Evolutionary conservation across 2,329 filamentous ascomycete genomes (phyloP).

Genomic region (Elsinoe necatrix): DNA sequence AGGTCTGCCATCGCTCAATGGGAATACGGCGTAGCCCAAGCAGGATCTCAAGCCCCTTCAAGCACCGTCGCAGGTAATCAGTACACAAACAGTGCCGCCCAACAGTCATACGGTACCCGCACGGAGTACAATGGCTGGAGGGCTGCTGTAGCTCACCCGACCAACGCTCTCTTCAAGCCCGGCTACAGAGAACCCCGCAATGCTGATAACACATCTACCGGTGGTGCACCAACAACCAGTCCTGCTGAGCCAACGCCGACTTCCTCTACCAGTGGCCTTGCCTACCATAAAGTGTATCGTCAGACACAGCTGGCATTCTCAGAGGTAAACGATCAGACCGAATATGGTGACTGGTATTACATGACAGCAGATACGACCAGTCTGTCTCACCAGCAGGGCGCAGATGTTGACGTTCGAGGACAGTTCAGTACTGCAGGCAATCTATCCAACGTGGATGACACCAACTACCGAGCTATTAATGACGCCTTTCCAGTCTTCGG

Average conservation of each 20-base stretch:
- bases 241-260: neutral
- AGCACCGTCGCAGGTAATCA: neutral
- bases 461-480: constrained; percentile 41
- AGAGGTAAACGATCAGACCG: constrained; percentile 40
- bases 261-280: constrained; percentile 17
- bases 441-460: constrained; percentile 39
- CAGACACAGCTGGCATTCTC: constrained; percentile 34
- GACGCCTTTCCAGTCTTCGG: constrained; percentile 45
- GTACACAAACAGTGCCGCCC: neutral
- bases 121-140: constrained; percentile 12
- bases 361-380: constrained; percentile 37
- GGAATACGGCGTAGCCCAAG: constrained; percentile 42
- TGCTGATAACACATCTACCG: neutral
- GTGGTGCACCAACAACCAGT: neutral
- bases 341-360: constrained; percentile 49
- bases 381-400: constrained; percentile 42
- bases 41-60: neutral
- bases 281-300: constrained; percentile 26
- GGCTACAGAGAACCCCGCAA: neutral
- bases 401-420: constrained; percentile 38
- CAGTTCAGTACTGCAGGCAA: constrained; percentile 37
- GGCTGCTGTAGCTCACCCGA: constrained; percentile 5
- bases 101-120: neutral
- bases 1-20: constrained; percentile 49
- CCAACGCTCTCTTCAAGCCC: neutral